phyloP scores from a whole-genome alignment of 495 filamentous ascomycete genomes.

The Viridothelium virens region DNA sequence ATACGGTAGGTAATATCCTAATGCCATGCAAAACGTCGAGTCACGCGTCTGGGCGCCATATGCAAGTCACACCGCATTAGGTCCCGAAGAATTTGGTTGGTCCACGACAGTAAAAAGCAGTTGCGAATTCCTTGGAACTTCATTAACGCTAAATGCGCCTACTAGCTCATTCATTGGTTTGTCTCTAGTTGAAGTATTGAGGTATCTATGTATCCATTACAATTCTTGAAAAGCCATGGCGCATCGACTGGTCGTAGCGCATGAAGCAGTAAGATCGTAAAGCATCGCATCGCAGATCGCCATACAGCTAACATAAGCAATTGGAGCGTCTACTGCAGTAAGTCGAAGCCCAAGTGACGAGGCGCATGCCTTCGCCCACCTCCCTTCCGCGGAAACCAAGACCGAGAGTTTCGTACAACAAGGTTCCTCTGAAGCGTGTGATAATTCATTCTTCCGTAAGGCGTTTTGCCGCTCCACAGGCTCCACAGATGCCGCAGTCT shows the following conservation, averaged over 20 bases:
- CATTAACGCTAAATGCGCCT: not conserved
- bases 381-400: not conserved
- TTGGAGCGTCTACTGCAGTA: not conserved
- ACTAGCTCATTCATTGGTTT: not conserved
- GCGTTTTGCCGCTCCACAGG: conserved; percentile 46
- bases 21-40: not conserved
- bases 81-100: not conserved
- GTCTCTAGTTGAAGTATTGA: not conserved
- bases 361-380: not conserved
- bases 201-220: not conserved
- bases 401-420: not conserved
- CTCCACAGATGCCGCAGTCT: conserved; percentile 57
- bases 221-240: not conserved
- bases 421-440: not conserved
- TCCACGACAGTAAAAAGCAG: not conserved
- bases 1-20: too few relatives aligned
- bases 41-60: not conserved
- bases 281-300: not conserved
- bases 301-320: not conserved
- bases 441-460: not conserved
- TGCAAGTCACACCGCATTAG: not conserved
- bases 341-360: not conserved
- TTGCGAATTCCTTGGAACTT: not conserved
- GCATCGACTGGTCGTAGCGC: conserved; percentile 1
- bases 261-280: not conserved